Evolutionary conservation across 176 grass and related monocot genomes (phyloP), one percentile per base, ranked within the genome.

Genomic region (Oryza officinalis): DNA sequence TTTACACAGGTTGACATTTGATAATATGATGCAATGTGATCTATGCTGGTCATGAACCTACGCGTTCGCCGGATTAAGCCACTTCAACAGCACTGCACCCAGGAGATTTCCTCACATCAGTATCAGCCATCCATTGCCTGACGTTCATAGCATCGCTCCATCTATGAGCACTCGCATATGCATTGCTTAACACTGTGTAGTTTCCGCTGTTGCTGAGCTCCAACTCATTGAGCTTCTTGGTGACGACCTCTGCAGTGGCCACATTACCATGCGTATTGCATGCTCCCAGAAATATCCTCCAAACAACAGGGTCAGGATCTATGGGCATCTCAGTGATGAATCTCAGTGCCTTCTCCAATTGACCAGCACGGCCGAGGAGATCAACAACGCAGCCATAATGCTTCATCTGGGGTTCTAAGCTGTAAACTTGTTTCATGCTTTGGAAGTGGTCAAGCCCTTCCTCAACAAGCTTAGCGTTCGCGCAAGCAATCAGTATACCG

Each of bases 271-370:
- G 75, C 7, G 25, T 83, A 28, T 78, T 82, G 79, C 90, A 88
- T 4, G 82, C 78, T 72, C 81, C 79, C 13, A 90, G 76, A 63
- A 90, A 13, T 83, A 87, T 95, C 70, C 84, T 92, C 82, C 86
- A 88, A 77, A 90, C 65, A 49, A 92, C 38, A 27, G 85, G 83
- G 37, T 86, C 80, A 72, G 83, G 87, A 15, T 23, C 37, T 5
- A 90, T 26, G 1, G 79, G 87, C 82, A 90, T 87, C 45, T 90
- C 74, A 27, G 1, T 50, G 25, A 92, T 78, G 63, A 94, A 88
- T 30, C 41, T 80, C 72, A 72, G 28, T 10, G 84, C 81, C 67
- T 79, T 84, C 5, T 84, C 72, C 67, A 89, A 43, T 30, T 79
- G 80, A 47, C 84, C 86, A 28, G 86, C 85, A 25, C 73, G 84